Conservation (phyloP, 1,139 yeast species). For the Lodderomyces pseudojiufengensis region DNA sequence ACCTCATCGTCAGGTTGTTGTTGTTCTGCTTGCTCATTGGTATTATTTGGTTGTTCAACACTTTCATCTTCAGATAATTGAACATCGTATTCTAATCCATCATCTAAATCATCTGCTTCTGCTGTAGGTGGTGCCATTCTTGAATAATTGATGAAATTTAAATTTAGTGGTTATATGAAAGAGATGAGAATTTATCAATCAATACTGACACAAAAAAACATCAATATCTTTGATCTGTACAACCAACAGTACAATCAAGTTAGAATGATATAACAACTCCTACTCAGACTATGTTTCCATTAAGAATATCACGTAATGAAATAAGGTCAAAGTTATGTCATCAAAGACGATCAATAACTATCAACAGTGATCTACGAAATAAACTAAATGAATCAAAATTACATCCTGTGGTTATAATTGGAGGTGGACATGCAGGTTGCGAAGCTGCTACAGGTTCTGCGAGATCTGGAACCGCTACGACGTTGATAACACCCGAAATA, state of each 20-base stretch:
- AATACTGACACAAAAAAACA: slow-evolving; percentile 1
- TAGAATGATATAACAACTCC: neutral
- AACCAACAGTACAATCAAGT: neutral
- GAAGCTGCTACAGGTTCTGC: slow-evolving; percentile 97
- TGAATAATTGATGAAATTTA: neutral
- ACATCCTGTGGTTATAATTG: slow-evolving; percentile 80
- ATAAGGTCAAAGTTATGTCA: slow-evolving; percentile 1
- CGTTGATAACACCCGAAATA: slow-evolving; percentile 73
- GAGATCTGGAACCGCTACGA: slow-evolving; percentile 69
- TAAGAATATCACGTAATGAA: neutral
- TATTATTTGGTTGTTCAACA: slow-evolving; percentile 4
- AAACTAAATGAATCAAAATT: slow-evolving; percentile 30
- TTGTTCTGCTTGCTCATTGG: slow-evolving; percentile 14
- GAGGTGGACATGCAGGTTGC: slow-evolving; percentile 99
- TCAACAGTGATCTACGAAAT: slow-evolving; percentile 38
- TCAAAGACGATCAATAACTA: slow-evolving; percentile 20
- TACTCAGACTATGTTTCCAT: slow-evolving; percentile 1
- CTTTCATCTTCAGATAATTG: slow-evolving; percentile 26
- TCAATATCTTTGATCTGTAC: neutral
- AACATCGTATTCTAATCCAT: slow-evolving; percentile 57
- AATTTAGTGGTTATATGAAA: neutral
- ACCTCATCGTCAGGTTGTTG: slow-evolving; percentile 12
- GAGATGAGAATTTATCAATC: neutral
- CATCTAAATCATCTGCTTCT: slow-evolving; percentile 59
- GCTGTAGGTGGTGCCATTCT: slow-evolving; percentile 8